Evolutionary conservation across 805 yeast genomes (phyloP).

Genomic region (Ogataea henricii): DNA sequence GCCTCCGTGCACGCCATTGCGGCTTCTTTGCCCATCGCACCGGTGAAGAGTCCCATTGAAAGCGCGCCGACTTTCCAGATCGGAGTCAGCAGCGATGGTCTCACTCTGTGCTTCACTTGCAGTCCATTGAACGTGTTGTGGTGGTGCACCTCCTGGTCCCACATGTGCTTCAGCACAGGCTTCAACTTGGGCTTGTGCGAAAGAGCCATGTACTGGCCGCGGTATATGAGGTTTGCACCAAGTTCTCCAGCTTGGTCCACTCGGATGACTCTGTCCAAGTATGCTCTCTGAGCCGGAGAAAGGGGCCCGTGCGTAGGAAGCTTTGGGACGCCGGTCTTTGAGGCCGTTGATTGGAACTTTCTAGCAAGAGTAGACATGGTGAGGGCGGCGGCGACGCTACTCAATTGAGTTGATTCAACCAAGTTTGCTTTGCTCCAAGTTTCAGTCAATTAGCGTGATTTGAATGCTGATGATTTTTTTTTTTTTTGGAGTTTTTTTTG

Average conservation of each 20-base stretch:
- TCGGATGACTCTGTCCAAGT: slow-evolving; percentile 70
- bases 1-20: slow-evolving; percentile 99
- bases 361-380: too few relatives aligned
- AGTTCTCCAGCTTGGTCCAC: slow-evolving; percentile 99
- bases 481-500: slow-evolving; percentile 12
- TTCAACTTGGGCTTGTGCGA: slow-evolving; percentile 71
- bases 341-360: slow-evolving; percentile 23
- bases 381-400: too few relatives aligned
- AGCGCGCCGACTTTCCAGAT: slow-evolving; percentile 91
- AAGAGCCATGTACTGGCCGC: slow-evolving; percentile 83
- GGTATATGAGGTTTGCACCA: slow-evolving; percentile 91
- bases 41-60: slow-evolving; percentile 84
- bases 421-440: too few relatives aligned
- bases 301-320: slow-evolving; percentile 31
- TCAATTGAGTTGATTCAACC: too few relatives aligned
- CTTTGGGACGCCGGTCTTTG: slow-evolving; percentile 5
- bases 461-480: background rate
- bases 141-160: slow-evolving; percentile 96
- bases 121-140: slow-evolving; percentile 80
- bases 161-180: slow-evolving; percentile 88
- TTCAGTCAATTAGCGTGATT: too few relatives aligned
- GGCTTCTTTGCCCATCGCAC: slow-evolving; percentile 85
- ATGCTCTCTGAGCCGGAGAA: slow-evolving; percentile 63
- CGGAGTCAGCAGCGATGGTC: slow-evolving; percentile 92
- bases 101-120: slow-evolving; percentile 74